Evolutionary conservation across 495 filamentous ascomycete genomes (phyloP), one percentile per base, ranked within the genome.

Genomic region (Lasiosphaeria ovina): DNA sequence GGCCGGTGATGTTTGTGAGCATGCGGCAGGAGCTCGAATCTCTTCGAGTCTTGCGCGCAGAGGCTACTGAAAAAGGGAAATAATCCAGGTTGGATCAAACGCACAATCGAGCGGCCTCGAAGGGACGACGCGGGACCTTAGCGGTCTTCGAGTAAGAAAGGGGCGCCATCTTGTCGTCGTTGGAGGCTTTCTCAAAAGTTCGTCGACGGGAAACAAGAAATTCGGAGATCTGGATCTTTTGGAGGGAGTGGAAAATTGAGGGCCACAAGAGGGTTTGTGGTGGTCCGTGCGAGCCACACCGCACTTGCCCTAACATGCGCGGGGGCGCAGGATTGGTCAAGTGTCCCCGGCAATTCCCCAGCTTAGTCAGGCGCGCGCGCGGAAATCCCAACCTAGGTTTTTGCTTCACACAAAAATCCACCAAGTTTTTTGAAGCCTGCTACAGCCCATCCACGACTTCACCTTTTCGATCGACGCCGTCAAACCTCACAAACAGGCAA

Each of bases 71-170:
- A 62, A 42, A 57, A 61, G 51, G 38, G 24, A 24, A 24, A 24
- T 24, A 61, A 51, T 44, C 55, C 55, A 68, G 54, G 54, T 56
- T 51, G 58, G 45, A 58, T 70, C 60, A 69, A 73, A 71, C 72
- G 69, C 69, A 98, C 94, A 98, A 87, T 88, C 94, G 95, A 79
- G 94, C 94, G 75, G 92, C 93, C 89, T 98, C 94, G 86, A 95
- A 98, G 69, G 94, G 82, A 68, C 82, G 80, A 74, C 79, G 76
- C 71, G 91, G 88, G 82, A 96, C 89, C 87, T 95, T 97, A 79
- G 95, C 93, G 85, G 94, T 98, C 90, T 98, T 98, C 77, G 89
- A 92, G 84, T 96, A 97, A 62, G 85, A 85, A 79, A 77, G 72
- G 63, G 82, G 80, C 66, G 77, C 76, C 76, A 73, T 73, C 60